These are phyloP conservation scores for Tritrichomonas musculus DNA, from an alignment of 208 protist species.

Conservation along the genomic window DNA sequence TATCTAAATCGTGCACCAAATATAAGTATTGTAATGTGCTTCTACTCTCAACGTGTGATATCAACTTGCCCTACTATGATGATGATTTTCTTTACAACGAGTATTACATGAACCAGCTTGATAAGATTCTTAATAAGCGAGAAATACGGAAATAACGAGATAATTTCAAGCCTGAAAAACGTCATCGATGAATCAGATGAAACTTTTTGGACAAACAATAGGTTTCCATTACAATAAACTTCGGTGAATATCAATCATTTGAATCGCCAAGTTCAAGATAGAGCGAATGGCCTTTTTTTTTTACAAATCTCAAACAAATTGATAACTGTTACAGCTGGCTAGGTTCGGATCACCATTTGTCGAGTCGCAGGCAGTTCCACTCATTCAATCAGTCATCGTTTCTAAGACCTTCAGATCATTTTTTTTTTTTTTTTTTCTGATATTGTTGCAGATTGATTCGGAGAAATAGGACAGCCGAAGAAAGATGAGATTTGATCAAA, in stretches of 20 bases:
- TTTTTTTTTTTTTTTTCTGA: too few species aligned
- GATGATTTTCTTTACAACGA: not conserved
- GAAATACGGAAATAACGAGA: not conserved
- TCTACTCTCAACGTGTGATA: not conserved
- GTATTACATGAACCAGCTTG: slow-evolving; percentile 17
- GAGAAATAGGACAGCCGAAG: too few species aligned
- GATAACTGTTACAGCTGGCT: too few species aligned
- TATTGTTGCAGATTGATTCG: too few species aligned
- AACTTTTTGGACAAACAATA: not conserved
- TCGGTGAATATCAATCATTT: not conserved
- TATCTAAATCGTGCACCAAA: not conserved
- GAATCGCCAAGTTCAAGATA: not conserved
- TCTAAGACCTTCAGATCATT: too few species aligned
- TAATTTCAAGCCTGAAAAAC: not conserved
- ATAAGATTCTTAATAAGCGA: not conserved
- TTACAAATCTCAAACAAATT: not conserved
- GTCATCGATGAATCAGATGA: not conserved
- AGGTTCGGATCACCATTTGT: too few species aligned
- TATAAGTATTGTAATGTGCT: not conserved
- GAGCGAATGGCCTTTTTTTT: not conserved
- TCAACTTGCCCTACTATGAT: not conserved
- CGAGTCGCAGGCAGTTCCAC: not conserved
- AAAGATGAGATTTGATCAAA: too few species aligned
- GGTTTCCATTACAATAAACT: not conserved
- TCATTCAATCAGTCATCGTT: not conserved